Base-by-base conservation (phyloP, 345 rosid genomes). In the Pelargonium nanum region DNA sequence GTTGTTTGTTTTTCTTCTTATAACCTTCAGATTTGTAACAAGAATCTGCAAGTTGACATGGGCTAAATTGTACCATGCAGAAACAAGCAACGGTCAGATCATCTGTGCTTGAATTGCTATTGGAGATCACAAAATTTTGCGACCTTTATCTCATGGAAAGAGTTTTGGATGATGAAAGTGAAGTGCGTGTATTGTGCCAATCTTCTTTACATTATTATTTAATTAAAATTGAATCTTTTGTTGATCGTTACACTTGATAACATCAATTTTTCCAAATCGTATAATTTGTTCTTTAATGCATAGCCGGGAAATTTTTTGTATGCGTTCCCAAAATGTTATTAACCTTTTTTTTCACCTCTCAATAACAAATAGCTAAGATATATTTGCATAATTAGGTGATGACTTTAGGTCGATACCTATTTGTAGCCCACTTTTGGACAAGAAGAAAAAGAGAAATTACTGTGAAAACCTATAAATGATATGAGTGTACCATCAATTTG, bases 141-240 rank as follows among this genome's bases (percentile, higher is more conserved):
- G 99, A 93, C 75, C 85, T 93, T 45, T 90, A 93, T 81, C 96
- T 90, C 65, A 93, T 93, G 99, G 99, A 93, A 81, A 85, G 99
- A 82, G 99, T 93, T 74, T 75, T 87, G 65, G 95, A 93, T 40
- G 91, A 90, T 53, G 87, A 84, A 68, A 86, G 92, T 30, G 97
- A 93, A 79, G 99, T 93, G 72, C 56, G 91, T n/a, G n/a, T 74
- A 34, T 50, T 56, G 65, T 26, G 45, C 60, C 58, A 59, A 19
- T 59, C 57, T 19, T 57, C 48, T 13, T 19, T 64, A 40, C 44
- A n/a, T n/a, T n/a, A n/a, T n/a, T n/a, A n/a, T n/a, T n/a, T n/a
- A n/a, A n/a, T n/a, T n/a, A n/a, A n/a, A n/a, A n/a, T n/a, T n/a
- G n/a, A n/a, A n/a, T n/a, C n/a, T n/a, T n/a, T n/a, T n/a, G n/a